phyloP scores from a whole-genome alignment of 2,329 filamentous ascomycete genomes.

The Arthrobotrys entomopaga region DNA sequence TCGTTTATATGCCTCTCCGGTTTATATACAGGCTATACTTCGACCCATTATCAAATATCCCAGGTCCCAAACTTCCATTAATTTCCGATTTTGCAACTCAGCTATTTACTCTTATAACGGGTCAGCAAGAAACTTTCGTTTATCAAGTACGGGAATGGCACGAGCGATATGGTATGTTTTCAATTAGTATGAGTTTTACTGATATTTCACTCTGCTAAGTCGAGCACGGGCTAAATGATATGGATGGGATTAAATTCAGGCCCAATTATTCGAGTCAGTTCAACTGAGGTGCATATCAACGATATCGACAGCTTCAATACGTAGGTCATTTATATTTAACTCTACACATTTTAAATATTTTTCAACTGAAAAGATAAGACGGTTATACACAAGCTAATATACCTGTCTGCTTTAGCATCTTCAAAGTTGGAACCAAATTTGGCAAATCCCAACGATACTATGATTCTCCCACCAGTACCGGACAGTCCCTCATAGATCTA shows the following conservation, averaged over 20 bases:
- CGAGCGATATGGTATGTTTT: conserved; percentile 29
- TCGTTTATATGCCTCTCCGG: conserved; percentile 12
- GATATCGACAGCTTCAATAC: conserved; percentile 59
- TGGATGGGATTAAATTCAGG: conserved; percentile 50
- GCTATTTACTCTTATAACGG: conserved; percentile 52
- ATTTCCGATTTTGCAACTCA: conserved; percentile 59
- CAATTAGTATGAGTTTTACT: background rate
- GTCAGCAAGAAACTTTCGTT: background rate
- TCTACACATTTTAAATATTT: background rate
- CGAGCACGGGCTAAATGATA: background rate
- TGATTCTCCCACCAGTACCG: background rate
- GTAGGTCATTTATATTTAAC: conserved; percentile 1
- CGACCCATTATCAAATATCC: conserved; percentile 60
- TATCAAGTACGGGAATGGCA: conserved; percentile 22
- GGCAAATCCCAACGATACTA: conserved; percentile 4
- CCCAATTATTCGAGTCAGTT: conserved; percentile 63
- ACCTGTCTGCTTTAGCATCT: conserved; percentile 1
- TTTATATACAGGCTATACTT: conserved; percentile 60
- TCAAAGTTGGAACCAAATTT: conserved; percentile 28
- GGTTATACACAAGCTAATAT: background rate
- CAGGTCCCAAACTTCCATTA: conserved; percentile 61
- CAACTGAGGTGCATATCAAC: conserved; percentile 59
- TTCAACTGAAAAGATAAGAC: background rate
- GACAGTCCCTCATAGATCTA: conserved; percentile 12
- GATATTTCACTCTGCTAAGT: background rate